Evolutionary conservation across 169 alveolate species (phyloP), one percentile per base, ranked within the genome.

Genomic region (Miamiensis avidus): DNA sequence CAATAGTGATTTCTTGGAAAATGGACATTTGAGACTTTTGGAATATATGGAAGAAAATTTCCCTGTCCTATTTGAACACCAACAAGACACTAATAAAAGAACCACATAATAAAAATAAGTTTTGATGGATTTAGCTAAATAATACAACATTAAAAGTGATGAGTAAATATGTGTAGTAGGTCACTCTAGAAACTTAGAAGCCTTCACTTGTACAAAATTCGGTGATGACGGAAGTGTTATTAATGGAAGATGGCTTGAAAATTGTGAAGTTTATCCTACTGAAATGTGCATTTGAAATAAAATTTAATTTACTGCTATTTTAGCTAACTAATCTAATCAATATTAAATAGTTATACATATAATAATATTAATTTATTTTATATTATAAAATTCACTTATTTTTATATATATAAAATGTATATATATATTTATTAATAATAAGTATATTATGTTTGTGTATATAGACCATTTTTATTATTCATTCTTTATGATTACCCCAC

Each of bases 101-200:
- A 29, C 65, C 0, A 0, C 20, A n/a, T n/a, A 29, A 16, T 65
- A 79, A 79, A 79, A 79, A 64, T 65, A 79, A 65, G 4, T n/a
- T 11, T n/a, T 79, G 26, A 34, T 1, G 29, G 27, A 79, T 29
- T 0, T 32, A n/a, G 77, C 76, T 65, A 65, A 64, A 64, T 49
- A 49, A 49, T 49, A 49, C 20, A 49, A 79, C 20, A 34, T 79
- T 1, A 34, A 69, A 29, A 0, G 0, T 0, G 84, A 76, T n/a
- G 65, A 34, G 29, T 29, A 79, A 64, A 79, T 79, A 15, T 75
- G 76, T 11, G 76, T 79, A 0, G 77, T 79, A 4, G 77, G 84
- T 0, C 84, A 79, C 64, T 79, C 84, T 49, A 79, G 84, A 65
- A 65, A 69, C 20, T 79, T 79, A 30, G n/a, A 79, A 34, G 31